Base-by-base conservation (phyloP, 495 filamentous ascomycete species). In the Penicillium steckii region DNA sequence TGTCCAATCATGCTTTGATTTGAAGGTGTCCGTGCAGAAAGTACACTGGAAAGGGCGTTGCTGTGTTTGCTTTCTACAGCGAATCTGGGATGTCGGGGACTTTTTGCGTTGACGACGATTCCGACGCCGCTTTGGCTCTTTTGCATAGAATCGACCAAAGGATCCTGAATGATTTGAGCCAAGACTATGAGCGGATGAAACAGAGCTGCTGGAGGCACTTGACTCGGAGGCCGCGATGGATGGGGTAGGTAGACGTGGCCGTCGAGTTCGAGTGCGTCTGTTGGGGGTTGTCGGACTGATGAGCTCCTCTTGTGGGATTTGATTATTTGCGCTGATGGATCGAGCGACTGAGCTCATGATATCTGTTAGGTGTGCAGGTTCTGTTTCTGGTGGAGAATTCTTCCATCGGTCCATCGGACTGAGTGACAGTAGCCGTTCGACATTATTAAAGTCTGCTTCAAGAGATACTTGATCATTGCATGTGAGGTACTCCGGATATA, bases 1-100 rank as follows among this genome's bases (percentile, higher is more conserved):
- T 52, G 86, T 82, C 88, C 87, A 90, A 67, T 91, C 88, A 65
- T 90, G 84, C 60, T 91, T 91, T 12, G 82, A 85, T 51, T 83
- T 81, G 71, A 90, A 91, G 0, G 80, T 84, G 47, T 90, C 86
- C 1, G 85, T 88, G 65, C 88, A 91, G 72, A 91, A 91, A 2
- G 87, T 91, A 62, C 88, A 91, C 61, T 90, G 85, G 66, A 81
- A 91, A 4, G 52, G 54, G 17, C 60, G 25, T 23, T 55, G 44
- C 2, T 57, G 49, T 1, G 44, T 38, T n/a, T 24, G 48, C 24
- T 52, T 41, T 21, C 8, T 41, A 12, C 13, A 3, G 8, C 12
- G 19, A 35, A 82, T 46, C 13, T 40, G 44, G 1, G 44, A 30
- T 30, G 27, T 33, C 8, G 44, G 27, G n/a, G 24, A 32, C 13